Base-by-base conservation (phyloP, 2,329 filamentous ascomycete genomes). In the Hypoxylon sp. region DNA sequence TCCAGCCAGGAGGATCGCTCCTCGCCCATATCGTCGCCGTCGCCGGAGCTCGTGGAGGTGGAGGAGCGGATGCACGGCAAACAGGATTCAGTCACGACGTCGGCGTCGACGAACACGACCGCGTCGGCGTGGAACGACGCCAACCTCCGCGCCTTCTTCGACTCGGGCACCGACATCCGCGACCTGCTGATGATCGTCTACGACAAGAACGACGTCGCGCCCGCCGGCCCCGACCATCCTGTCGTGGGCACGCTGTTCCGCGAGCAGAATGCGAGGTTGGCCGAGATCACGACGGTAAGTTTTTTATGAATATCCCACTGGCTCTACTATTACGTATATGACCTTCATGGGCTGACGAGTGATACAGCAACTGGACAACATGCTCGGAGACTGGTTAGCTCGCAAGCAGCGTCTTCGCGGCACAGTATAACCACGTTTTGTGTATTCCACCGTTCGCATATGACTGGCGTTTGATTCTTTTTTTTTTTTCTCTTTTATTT, bases 101-200 rank as follows among this genome's bases (percentile, higher is more conserved):
- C 84, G 18, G 82, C 80, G 3, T 81, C 84, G 23, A 81, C 83
- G n/a, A n/a, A n/a, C 20, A 79, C 83, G 13, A 79, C 80, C 13
- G 82, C 83, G 17, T 82, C 88, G 21, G 85, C 87, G 0, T 99
- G 95, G 95, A 94, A 92, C 61, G 94, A 98, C 73, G 82, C 87
- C 53, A 91, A 87, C 67, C 83, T 99, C 23, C 87, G 92, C 58
- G 88, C 90, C 11, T 99, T 97, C 76, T 89, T 98, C 69, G 94
- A 98, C 65, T 92, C 95, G 66, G 87, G 91, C 59, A 88, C 88
- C 27, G 92, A 97, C 62, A 92, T 99, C 65, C 86, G 91, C 47
- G 94, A 99, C 72, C 84, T 98, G 72, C 82, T 98, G 48, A 84
- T 93, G 31, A 90, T 99, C 59, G 92, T 99, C 23, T 93, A 97